Evolutionary conservation across 768 basidiomycete species (phyloP).

Genomic region (Candolleomyces efflorescens): DNA sequence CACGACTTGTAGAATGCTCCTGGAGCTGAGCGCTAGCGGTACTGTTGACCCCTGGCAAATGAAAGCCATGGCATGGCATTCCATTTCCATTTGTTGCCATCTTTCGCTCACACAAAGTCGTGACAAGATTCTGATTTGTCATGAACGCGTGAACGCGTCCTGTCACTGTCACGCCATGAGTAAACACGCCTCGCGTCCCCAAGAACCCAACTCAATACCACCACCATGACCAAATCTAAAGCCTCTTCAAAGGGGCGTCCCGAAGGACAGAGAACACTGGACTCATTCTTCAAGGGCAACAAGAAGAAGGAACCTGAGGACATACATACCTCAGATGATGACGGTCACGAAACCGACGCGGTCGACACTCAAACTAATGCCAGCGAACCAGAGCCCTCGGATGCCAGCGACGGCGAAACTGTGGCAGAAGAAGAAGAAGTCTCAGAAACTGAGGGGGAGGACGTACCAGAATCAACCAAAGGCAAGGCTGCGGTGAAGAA

Average conservation of each 20-base stretch:
- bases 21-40: too few species aligned
- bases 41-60: too few species aligned
- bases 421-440: constrained; percentile 14
- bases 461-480: constrained; percentile 23
- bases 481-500: constrained; percentile 35
- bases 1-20: too few species aligned
- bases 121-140: constrained; percentile 7
- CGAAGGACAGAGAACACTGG: constrained; percentile 50
- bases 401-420: constrained; percentile 1
- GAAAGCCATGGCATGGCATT: too few species aligned
- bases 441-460: constrained; percentile 29
- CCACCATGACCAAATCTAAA: constrained; percentile 14
- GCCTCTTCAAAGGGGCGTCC: constrained; percentile 25
- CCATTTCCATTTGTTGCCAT: too few species aligned
- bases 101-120: background rate
- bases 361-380: background rate
- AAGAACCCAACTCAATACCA: background rate
- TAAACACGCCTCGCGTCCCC: background rate
- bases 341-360: constrained; percentile 20
- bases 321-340: constrained; percentile 19
- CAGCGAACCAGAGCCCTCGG: constrained; percentile 14
- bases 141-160: constrained; percentile 3
- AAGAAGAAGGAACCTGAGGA: constrained; percentile 24
- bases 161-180: background rate
- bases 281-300: constrained; percentile 47